Conservation (phyloP, 1,139 yeast genomes). For the Martiniozyma asiatica region DNA sequence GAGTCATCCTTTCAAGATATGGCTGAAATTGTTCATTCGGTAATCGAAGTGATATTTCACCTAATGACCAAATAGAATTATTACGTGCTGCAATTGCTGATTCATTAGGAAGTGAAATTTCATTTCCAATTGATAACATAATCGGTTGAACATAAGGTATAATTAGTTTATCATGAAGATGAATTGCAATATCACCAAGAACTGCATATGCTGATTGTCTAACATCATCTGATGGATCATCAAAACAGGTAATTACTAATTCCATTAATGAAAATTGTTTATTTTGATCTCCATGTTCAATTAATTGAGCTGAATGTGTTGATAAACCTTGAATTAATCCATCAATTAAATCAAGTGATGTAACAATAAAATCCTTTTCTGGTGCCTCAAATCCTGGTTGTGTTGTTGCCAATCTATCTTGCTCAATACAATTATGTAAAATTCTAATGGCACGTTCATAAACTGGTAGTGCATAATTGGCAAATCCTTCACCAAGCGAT, state of each 20-base stretch:
- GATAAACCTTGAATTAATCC: constrained; percentile 88
- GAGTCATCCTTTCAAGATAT: constrained; percentile 47
- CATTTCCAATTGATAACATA: constrained; percentile 56
- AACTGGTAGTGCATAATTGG: constrained; percentile 85
- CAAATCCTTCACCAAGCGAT: constrained; percentile 69
- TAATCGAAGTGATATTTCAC: constrained; percentile 66
- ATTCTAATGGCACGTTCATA: constrained; percentile 69
- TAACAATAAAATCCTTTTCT: constrained; percentile 82
- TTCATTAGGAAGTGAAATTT: constrained; percentile 37
- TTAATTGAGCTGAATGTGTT: constrained; percentile 45
- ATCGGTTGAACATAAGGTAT: constrained; percentile 47
- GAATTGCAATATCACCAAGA: constrained; percentile 75
- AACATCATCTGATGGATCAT: constrained; percentile 72
- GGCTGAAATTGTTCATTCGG: constrained; percentile 39
- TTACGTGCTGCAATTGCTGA: constrained; percentile 57
- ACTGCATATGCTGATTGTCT: constrained; percentile 88
- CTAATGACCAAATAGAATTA: constrained; percentile 90
- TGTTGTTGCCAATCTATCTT: constrained; percentile 51
- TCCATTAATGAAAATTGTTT: constrained; percentile 38
- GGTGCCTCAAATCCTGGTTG: constrained; percentile 69
- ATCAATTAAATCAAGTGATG: constrained; percentile 80
- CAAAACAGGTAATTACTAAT: constrained; percentile 57
- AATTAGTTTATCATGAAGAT: constrained; percentile 40
- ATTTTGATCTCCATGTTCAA: constrained; percentile 25
- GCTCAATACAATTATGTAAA: constrained; percentile 52